Percentiles rank a stretch among this genome's conserved stretches.
Conservation (phyloP, 768 basidiomycete genomes). For the Trichaptum fuscoviolaceum region DNA sequence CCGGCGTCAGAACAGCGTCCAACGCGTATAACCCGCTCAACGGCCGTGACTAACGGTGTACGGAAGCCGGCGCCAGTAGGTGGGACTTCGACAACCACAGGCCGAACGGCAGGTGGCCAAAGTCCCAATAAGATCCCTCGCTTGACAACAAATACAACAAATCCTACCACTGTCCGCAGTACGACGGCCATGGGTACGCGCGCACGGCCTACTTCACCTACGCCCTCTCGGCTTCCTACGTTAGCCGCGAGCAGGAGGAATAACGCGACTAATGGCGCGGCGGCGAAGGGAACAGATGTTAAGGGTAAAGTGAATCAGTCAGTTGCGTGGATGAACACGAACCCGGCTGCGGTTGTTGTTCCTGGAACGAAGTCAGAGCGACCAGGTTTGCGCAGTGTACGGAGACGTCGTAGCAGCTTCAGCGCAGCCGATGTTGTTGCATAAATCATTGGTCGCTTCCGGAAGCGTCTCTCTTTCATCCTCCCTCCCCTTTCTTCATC, state of each 20-base stretch:
- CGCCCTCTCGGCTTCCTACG: constrained; percentile 74
- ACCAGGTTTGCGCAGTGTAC: constrained; percentile 66
- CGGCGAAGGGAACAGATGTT: constrained; percentile 16
- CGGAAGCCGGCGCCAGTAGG: constrained; percentile 12
- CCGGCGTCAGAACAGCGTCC: constrained; percentile 71
- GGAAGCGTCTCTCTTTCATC: not conserved
- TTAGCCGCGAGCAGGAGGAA: constrained; percentile 52
- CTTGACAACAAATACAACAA: constrained; percentile 22
- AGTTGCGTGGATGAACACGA: constrained; percentile 70
- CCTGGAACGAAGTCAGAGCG: constrained; percentile 68
- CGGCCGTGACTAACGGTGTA: constrained; percentile 39
- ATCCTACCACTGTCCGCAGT: constrained; percentile 44
- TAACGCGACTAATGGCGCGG: constrained; percentile 38
- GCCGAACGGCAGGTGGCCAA: constrained; percentile 20
- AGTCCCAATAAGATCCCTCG: constrained; percentile 36
- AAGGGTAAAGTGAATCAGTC: constrained; percentile 22
- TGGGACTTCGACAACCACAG: constrained; percentile 10
- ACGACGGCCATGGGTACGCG: constrained; percentile 35
- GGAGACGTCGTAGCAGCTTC: constrained; percentile 81
- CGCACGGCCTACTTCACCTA: constrained; percentile 49
- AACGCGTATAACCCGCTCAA: constrained; percentile 67
- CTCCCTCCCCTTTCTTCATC: not conserved
- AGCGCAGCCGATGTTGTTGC: constrained; percentile 83
- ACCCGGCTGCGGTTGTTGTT: constrained; percentile 64
- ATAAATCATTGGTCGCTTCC: constrained; percentile 26